Conservation (phyloP, 108 stramenopile genomes). For the Skeletonema grethae region DNA sequence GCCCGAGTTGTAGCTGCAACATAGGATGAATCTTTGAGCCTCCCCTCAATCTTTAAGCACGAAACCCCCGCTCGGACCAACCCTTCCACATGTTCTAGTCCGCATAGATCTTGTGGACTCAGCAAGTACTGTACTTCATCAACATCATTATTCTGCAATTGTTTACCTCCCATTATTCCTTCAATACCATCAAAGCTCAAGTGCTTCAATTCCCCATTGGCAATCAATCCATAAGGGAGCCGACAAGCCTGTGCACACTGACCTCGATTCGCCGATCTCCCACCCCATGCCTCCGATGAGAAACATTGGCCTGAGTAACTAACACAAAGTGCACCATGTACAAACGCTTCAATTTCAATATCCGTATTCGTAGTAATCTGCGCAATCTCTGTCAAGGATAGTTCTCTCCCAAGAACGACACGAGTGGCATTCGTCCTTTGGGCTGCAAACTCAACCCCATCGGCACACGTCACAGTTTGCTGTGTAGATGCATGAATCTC, state of each 20-base stretch:
- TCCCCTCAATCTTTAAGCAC: slow-evolving; percentile 84
- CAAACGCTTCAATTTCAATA: slow-evolving; percentile 78
- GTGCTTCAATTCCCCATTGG: slow-evolving; percentile 61
- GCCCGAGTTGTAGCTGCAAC: slow-evolving; percentile 81
- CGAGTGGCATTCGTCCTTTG: slow-evolving; percentile 50
- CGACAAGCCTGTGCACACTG: slow-evolving; percentile 87
- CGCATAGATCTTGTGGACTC: slow-evolving; percentile 81
- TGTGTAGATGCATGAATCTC: slow-evolving; percentile 78
- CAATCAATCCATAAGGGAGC: slow-evolving; percentile 72
- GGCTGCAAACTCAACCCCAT: slow-evolving; percentile 63
- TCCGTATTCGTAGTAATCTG: slow-evolving; percentile 37
- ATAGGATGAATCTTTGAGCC: slow-evolving; percentile 76
- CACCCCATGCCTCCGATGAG: slow-evolving; percentile 73
- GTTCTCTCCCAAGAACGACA: slow-evolving; percentile 73
- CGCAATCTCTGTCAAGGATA: slow-evolving; percentile 58
- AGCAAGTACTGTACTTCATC: slow-evolving; percentile 64
- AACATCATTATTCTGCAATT: background rate
- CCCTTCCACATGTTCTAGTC: slow-evolving; percentile 65
- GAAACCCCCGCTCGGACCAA: slow-evolving; percentile 68
- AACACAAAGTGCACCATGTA: slow-evolving; percentile 81
- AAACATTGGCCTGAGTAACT: slow-evolving; percentile 79
- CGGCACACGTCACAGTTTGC: slow-evolving; percentile 70
- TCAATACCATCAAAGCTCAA: slow-evolving; percentile 51
- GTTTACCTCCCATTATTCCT: slow-evolving; percentile 30
- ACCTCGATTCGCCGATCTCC: slow-evolving; percentile 72